phyloP scores from a whole-genome alignment of 306 rosid genomes.

The Trichosanthes truncata region DNA sequence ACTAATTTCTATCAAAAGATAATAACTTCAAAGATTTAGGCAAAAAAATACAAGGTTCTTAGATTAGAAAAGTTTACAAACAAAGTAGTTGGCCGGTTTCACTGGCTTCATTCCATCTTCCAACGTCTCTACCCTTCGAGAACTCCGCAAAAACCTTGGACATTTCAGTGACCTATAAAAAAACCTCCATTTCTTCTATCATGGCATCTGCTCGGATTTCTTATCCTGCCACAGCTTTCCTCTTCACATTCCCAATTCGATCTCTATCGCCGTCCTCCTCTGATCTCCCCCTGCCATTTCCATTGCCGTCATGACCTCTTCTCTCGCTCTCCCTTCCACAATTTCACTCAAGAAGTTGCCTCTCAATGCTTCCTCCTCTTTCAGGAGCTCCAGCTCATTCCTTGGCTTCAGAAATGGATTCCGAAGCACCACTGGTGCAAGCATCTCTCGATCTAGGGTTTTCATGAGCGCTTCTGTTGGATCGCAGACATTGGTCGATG shows the following conservation, averaged over 20 bases:
- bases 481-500: constrained; percentile 41
- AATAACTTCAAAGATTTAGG: too few species aligned
- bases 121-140: constrained; percentile 29
- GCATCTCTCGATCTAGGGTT: constrained; percentile 56
- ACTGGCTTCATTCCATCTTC: constrained; percentile 15
- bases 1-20: too few species aligned
- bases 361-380: constrained; percentile 15
- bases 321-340: constrained; percentile 37
- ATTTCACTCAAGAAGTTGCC: constrained; percentile 30
- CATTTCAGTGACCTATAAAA: constrained; percentile 11
- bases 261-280: constrained; percentile 12
- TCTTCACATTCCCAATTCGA: constrained; percentile 19
- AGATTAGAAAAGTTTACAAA: too few species aligned
- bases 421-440: constrained; percentile 17
- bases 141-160: constrained; percentile 39
- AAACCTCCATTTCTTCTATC: constrained; percentile 10
- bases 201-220: constrained; percentile 16
- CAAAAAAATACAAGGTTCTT: too few species aligned
- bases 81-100: constrained; percentile 35
- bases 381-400: constrained; percentile 17
- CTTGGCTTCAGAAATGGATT: constrained; percentile 23
- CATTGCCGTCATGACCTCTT: constrained; percentile 28
- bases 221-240: constrained; percentile 20
- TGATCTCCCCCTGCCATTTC: constrained; percentile 24
- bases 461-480: constrained; percentile 54